Conservation (phyloP, 768 basidiomycete genomes). For the Boletus sp. region DNA sequence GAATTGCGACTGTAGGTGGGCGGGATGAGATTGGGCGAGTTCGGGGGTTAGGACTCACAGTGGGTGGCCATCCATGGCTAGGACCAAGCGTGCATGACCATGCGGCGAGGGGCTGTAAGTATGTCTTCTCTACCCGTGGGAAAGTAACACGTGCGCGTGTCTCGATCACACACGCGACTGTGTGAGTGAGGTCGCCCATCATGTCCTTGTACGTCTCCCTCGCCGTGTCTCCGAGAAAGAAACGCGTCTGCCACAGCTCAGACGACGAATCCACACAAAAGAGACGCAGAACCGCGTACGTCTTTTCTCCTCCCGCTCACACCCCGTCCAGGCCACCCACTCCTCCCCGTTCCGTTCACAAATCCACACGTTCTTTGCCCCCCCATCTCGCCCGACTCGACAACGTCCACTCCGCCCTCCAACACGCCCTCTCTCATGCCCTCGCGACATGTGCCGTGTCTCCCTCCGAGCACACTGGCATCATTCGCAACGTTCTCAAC, state of each 20-base stretch:
- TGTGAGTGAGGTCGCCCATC: too few species aligned
- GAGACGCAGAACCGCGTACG: slow-evolving; percentile 56
- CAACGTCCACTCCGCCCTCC: slow-evolving; percentile 64
- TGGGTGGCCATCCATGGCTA: slow-evolving; percentile 19
- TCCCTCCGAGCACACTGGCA: slow-evolving; percentile 72
- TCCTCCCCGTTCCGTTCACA: slow-evolving; percentile 46
- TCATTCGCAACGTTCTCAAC: slow-evolving; percentile 76
- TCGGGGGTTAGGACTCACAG: slow-evolving; percentile 1
- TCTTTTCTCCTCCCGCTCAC: slow-evolving; percentile 1
- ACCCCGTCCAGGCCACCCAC: slow-evolving; percentile 49
- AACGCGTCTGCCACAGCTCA: slow-evolving; percentile 50
- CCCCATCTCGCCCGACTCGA: slow-evolving; percentile 59
- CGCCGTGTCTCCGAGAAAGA: slow-evolving; percentile 68
- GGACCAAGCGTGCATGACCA: neutral
- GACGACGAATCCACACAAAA: slow-evolving; percentile 65
- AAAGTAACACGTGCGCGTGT: slow-evolving; percentile 36
- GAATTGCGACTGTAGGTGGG: neutral
- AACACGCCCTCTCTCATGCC: slow-evolving; percentile 82
- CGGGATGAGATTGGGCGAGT: neutral
- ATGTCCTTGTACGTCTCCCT: slow-evolving; percentile 37
- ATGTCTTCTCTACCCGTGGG: slow-evolving; percentile 16
- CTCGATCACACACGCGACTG: slow-evolving; percentile 21
- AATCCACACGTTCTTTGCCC: slow-evolving; percentile 43
- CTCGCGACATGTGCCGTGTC: slow-evolving; percentile 80
- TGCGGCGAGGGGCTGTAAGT: neutral